Evolutionary conservation across 805 yeast genomes (phyloP), one percentile per base, ranked within the genome.

Genomic region (Danielia reshetovae): DNA sequence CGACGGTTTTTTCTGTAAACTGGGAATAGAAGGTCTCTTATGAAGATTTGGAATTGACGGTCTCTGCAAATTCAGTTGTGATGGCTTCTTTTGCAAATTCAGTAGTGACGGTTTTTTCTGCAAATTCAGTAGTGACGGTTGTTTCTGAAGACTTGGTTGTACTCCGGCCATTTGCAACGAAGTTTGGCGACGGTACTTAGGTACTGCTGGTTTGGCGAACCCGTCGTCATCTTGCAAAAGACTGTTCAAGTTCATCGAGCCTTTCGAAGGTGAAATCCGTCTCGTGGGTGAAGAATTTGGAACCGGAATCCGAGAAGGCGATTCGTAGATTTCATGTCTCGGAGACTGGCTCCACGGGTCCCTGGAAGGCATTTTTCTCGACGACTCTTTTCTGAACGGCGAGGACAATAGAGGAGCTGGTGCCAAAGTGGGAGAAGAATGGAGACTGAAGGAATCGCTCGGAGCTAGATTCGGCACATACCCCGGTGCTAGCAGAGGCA

Each of bases 211-310:
- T 32, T 54, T 57, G 22, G 46, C 45, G 32, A 56, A 52, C 15
- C 36, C 45, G n/a, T 17, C 36, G 31, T 48, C 48, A 22, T 45
- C 54, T 32, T 45, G 52, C 27, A 66, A 43, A 18, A 65, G 38
- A 27, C 48, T 49, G 39, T 62, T 57, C 35, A 67, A 54, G 38
- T 66, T 60, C 57, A 56, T 55, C 5, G 64, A 60, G 27, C 62
- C 60, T 37, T 60, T 65, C 6, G 71, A 65, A 1, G 72, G 72
- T 1, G 70, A 63, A 4, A 67, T 66, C 24, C 43, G 32, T 14
- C 35, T 39, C 24, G 41, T 29, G 2, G 51, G 48, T n/a, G 48
- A 44, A 7, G 42, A 34, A 10, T 13, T 22, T 13, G 24, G 14
- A 7, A 19, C 22, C 9, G 22, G 22, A 19, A 19, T 19, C 9